Evolutionary conservation across 2,329 filamentous ascomycete genomes (phyloP), one percentile per base, ranked within the genome.

Genomic region (Cordyceps fumosorosea): DNA sequence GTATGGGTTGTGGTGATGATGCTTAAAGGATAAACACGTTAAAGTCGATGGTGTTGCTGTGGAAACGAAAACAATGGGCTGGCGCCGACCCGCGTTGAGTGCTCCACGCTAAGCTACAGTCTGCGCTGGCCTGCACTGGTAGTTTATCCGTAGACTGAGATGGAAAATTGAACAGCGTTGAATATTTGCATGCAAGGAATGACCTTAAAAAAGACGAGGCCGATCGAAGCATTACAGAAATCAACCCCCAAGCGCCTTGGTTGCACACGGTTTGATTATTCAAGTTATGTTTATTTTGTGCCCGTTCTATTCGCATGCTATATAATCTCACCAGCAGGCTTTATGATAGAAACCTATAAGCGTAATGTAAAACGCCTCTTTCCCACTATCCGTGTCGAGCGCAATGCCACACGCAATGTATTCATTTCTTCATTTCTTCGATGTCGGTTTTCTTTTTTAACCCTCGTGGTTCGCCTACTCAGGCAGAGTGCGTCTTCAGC

Each of bases 401-500:
- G n/a, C 16, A 42, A 42, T 53, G 20, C 40, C 24, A 2, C 5
- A 10, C 24, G n/a, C 40, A 42, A 42, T n/a, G 14, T 42, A 3
- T 18, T 42, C 18, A 42, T n/a, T 42, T 42, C 34, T 42, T 16
- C 18, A 42, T 42, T 55, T n/a, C 26, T 45, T 60, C 5, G 6
- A 7, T 58, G 10, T 52, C 29, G 14, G 47, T 20, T 22, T 42
- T 12, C 11, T 24, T n/a, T 22, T 42, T 52, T 16, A 20, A 2
- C 26, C 14, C 37, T 26, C 3, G 34, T n/a, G 3, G 10, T 29
- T 12, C 22, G 16, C 40, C 14, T 2, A 7, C 44, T 61, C 58
- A 63, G 5, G 56, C 56, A 55, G 67, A 63, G n/a, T 57, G 58
- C 64, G 69, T 71, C 64, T 68, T 63, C 14, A 80, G 68, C n/a